A percentile compares a stretch with the other conserved stretches of the same genome.
phyloP scores from a whole-genome alignment of 73 alveolate species.

The Paramecium sexaurelia region DNA sequence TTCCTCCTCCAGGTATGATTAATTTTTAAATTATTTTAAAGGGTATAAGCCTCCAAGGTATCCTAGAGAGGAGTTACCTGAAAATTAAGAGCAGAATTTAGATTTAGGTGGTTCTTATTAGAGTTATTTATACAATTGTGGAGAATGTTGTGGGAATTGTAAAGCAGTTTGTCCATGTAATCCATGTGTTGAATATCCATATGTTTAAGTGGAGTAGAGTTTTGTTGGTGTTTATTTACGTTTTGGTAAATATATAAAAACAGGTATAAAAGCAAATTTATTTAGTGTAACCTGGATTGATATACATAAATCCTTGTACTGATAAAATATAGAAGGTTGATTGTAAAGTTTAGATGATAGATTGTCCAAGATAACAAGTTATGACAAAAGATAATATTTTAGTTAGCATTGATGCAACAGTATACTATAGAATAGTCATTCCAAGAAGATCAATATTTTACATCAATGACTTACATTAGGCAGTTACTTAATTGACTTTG shows the following conservation, averaged over 20 bases:
- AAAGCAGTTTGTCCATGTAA: conserved; percentile 62
- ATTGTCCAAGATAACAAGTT: conserved; percentile 50
- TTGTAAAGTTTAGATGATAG: conserved; percentile 59
- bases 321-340: conserved; percentile 59
- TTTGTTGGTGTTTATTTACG: conserved; percentile 57
- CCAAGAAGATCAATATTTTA: conserved; percentile 55
- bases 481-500: conserved; percentile 52
- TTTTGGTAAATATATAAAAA: conserved; percentile 62
- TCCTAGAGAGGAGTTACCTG: conserved; percentile 55
- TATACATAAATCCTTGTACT: conserved; percentile 68
- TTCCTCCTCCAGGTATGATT: conserved; percentile 33
- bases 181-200: conserved; percentile 65
- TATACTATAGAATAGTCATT: conserved; percentile 49
- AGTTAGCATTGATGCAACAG: conserved; percentile 67
- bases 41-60: conserved; percentile 39
- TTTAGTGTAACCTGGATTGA: conserved; percentile 52
- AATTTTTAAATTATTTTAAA: background rate
- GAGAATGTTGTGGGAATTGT: conserved; percentile 63
- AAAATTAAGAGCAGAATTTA: conserved; percentile 25
- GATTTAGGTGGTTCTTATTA: conserved; percentile 53
- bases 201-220: conserved; percentile 50
- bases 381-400: conserved; percentile 65
- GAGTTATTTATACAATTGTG: conserved; percentile 48
- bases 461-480: conserved; percentile 29
- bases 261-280: background rate